Percentiles rank a stretch among this genome's conserved stretches.
phyloP scores from a whole-genome alignment of 2,329 filamentous ascomycete species.

The Diaporthe citri region DNA sequence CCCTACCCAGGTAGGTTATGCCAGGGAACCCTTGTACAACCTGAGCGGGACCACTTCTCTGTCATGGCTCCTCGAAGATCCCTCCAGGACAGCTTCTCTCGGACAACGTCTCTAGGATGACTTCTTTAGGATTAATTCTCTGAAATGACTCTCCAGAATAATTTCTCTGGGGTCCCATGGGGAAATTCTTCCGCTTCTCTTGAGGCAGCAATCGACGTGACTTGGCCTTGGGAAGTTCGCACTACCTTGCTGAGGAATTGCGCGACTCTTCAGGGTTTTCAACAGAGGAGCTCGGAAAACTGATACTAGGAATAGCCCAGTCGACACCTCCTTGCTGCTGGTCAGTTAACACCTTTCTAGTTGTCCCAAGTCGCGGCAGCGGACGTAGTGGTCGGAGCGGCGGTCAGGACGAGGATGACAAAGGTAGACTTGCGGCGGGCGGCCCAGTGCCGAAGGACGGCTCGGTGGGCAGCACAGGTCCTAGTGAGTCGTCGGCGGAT shows the following conservation, averaged over 20 bases:
- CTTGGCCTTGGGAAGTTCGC: neutral
- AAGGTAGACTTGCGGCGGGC: too few relatives aligned
- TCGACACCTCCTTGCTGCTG: too few relatives aligned
- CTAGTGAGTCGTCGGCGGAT: too few relatives aligned
- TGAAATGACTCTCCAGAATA: neutral
- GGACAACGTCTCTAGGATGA: neutral
- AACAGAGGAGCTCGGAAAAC: neutral
- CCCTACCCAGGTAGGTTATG: neutral
- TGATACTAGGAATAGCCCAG: too few relatives aligned
- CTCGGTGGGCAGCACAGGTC: too few relatives aligned
- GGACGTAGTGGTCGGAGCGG: too few relatives aligned
- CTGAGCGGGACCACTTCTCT: neutral
- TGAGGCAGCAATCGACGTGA: neutral
- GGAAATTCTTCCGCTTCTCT: neutral
- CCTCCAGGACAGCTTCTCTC: neutral
- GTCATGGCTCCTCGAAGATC: too few relatives aligned
- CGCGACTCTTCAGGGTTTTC: neutral
- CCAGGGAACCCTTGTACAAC: conserved; percentile 6
- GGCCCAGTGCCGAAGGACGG: too few relatives aligned
- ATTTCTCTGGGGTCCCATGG: neutral
- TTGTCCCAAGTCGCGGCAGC: too few relatives aligned
- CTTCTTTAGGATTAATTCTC: neutral
- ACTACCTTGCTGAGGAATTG: neutral
- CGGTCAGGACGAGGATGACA: too few relatives aligned
- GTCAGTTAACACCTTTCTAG: too few relatives aligned